Evolutionary conservation across 306 rosid genomes (phyloP).

Genomic region (Sicyos edulis): DNA sequence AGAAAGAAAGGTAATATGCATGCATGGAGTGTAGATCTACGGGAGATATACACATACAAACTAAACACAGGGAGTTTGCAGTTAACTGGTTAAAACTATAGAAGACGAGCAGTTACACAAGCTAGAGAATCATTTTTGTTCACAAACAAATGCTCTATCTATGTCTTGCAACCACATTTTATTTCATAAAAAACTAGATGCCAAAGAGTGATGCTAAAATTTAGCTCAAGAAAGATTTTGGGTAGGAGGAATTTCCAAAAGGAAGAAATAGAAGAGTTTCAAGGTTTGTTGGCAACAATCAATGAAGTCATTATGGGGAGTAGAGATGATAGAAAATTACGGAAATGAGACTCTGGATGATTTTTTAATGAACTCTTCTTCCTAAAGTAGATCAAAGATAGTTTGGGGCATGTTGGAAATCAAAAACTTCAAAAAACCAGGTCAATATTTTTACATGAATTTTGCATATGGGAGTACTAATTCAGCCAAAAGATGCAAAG

Average conservation of each 20-base stretch:
- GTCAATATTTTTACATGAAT: background rate
- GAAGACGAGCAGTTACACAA: background rate
- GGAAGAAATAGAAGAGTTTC: background rate
- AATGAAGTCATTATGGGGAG: background rate
- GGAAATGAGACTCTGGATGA: too few relatives aligned
- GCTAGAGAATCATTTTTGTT: background rate
- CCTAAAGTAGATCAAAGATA: background rate
- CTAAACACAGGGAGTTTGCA: background rate
- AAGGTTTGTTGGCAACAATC: background rate
- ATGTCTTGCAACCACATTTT: background rate
- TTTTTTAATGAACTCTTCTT: background rate
- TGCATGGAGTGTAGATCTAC: background rate
- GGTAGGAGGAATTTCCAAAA: background rate
- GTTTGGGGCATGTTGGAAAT: background rate
- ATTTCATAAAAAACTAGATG: constrained; percentile 1
- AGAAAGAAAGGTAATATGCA: background rate
- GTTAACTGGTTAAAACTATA: background rate
- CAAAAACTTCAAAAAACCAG: background rate
- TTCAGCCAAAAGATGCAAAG: background rate
- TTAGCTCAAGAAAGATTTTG: background rate
- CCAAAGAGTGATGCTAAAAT: background rate
- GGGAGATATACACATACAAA: background rate
- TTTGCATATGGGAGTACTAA: background rate
- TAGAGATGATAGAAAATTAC: too few relatives aligned
- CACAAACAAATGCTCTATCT: background rate